Evolutionary conservation across 805 yeast genomes (phyloP).

Genomic region (Starmerella floricola): DNA sequence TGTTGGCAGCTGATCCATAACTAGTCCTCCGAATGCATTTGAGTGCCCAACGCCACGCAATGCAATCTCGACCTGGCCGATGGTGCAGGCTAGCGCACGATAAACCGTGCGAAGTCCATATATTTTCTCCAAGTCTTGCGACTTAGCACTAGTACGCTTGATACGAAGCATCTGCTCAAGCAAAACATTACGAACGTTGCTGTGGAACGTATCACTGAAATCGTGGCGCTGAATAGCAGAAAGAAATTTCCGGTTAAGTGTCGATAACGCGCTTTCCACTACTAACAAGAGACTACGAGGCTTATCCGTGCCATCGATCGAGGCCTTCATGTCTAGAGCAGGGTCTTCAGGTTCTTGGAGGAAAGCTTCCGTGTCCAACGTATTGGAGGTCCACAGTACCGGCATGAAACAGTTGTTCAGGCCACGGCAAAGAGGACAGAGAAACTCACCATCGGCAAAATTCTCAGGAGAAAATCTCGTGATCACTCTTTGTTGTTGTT

Average conservation of each 20-base stretch:
- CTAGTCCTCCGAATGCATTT: conserved; percentile 31
- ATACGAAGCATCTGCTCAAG: conserved; percentile 17
- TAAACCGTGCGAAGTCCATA: conserved; percentile 14
- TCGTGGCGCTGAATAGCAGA: conserved; percentile 11
- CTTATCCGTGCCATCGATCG: neutral
- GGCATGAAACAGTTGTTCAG: conserved; percentile 78
- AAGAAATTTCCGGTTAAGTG: conserved; percentile 7
- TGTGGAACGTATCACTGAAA: conserved; percentile 9
- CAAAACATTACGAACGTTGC: conserved; percentile 12
- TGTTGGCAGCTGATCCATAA: conserved; percentile 36
- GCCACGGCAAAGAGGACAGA: conserved; percentile 87
- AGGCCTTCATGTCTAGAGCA: conserved; percentile 4
- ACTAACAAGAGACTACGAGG: neutral
- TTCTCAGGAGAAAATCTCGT: conserved; percentile 61
- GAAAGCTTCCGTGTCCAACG: conserved; percentile 6
- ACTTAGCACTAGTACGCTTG: conserved; percentile 1
- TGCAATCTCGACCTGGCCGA: conserved; percentile 18
- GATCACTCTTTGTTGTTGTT: conserved; percentile 29
- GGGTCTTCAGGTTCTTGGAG: conserved; percentile 4
- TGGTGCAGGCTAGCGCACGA: conserved; percentile 8
- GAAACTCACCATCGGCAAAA: conserved; percentile 53
- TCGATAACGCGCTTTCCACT: conserved; percentile 1
- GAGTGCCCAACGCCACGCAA: conserved; percentile 20
- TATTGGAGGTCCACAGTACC: conserved; percentile 44
- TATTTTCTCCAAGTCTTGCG: conserved; percentile 1